Base-by-base conservation (phyloP, 139 green algal species). In the Chlorella sorokiniana region DNA sequence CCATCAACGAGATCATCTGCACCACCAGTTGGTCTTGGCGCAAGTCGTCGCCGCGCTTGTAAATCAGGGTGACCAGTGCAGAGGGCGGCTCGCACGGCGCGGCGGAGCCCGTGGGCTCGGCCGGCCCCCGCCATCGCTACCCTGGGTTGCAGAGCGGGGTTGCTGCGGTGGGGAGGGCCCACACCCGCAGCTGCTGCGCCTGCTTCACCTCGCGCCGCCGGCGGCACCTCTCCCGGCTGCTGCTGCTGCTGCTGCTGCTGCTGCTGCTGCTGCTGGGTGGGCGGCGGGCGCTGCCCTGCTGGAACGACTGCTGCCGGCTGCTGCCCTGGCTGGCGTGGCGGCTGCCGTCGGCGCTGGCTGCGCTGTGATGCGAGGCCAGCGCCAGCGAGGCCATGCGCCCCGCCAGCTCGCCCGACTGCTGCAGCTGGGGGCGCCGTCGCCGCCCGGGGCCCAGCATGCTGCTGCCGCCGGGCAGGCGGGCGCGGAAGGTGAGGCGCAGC, bases 1-100 rank as follows among this genome's bases (percentile, higher is more conserved):
- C 97, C 96, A 99, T 99, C 0, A 99, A 93, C 4, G 85, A 89
- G 65, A 99, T 94, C 88, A 99, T 97, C 85, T 97, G 93, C 70
- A 95, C 59, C 45, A 91, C 84, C 73, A 94, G 83, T 87, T 96
- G 93, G 83, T 97, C 94, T 84, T 98, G 94, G n/a, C 97, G 88
- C 78, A 99, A 83, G 89, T 99, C 97, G 77, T 99, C 97, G 0
- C 97, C 97, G 67, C 93, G 95, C 86, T 99, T 99, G 89, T 97
- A 99, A 54, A 99, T 99, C 35, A 99, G 70, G 37, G 81, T 68
- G 27, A 81, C 33, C 20, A 65, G 2, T 4, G 83, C 64, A 22
- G 38, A 33, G 14, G 75, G 68, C n/a, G 27, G 54, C 35, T 37
- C 65, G 35, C 51, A 16, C 18, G 22, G 56, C 16, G 48, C 11